Percentiles rank a stretch among this genome's conserved stretches.
Conservation (phyloP, 164 flowering plant genomes). For the Chloranthus sessilifolius region DNA sequence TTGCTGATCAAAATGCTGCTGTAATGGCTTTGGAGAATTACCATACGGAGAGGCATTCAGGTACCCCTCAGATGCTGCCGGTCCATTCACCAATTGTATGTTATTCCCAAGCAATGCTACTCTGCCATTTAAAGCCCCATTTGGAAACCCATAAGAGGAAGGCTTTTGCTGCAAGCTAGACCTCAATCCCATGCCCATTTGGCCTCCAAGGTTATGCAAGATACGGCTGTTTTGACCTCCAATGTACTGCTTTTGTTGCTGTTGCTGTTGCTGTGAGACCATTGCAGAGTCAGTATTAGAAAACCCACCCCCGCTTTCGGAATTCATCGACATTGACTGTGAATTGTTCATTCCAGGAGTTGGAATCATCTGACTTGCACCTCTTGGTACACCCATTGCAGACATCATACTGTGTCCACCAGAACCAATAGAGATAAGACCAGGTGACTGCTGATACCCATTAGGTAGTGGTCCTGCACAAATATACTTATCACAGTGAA, state of each 20-base stretch:
- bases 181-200: slow-evolving; percentile 61
- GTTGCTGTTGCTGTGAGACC: slow-evolving; percentile 50
- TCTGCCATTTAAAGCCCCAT: slow-evolving; percentile 65
- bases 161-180: slow-evolving; percentile 59
- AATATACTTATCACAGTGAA: neutral
- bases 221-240: slow-evolving; percentile 73
- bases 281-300: slow-evolving; percentile 56
- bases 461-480: slow-evolving; percentile 57
- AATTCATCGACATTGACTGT: slow-evolving; percentile 41
- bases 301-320: slow-evolving; percentile 53
- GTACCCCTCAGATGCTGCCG: slow-evolving; percentile 60
- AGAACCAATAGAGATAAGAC: slow-evolving; percentile 39
- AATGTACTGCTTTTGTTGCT: slow-evolving; percentile 55
- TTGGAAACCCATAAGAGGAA: slow-evolving; percentile 47
- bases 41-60: slow-evolving; percentile 37
- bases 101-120: slow-evolving; percentile 53
- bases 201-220: slow-evolving; percentile 66
- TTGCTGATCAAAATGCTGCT: slow-evolving; percentile 58
- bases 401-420: slow-evolving; percentile 51
- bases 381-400: slow-evolving; percentile 47
- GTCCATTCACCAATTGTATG: slow-evolving; percentile 50
- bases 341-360: slow-evolving; percentile 77
- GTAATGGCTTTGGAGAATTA: slow-evolving; percentile 46
- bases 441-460: slow-evolving; percentile 73
- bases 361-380: slow-evolving; percentile 88